Conservation (phyloP, 2,329 filamentous ascomycete species). For the Chaetomium strumarium region DNA sequence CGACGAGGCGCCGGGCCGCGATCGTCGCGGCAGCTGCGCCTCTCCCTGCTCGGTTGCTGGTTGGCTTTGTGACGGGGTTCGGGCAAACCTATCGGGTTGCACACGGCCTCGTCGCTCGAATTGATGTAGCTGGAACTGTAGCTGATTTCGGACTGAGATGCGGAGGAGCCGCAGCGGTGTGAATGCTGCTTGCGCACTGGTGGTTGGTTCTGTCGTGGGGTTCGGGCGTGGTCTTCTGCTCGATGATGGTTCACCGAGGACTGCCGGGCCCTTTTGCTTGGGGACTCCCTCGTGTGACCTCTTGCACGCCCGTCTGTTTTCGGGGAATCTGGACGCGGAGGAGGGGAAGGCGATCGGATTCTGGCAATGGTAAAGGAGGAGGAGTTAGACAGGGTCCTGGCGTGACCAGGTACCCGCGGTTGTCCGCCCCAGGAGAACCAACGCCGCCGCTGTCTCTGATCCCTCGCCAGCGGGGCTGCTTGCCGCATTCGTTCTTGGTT, state of each 20-base stretch:
- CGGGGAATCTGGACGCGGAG: background rate
- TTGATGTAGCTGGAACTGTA: constrained; percentile 1
- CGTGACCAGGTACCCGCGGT: constrained; percentile 2
- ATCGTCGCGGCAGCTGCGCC: background rate
- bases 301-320: background rate
- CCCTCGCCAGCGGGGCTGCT: background rate
- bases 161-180: background rate
- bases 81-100: background rate
- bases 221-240: background rate
- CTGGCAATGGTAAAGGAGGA: background rate
- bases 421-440: constrained; percentile 2
- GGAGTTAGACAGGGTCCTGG: constrained; percentile 8
- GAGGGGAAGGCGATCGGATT: constrained; percentile 2
- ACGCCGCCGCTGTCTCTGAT: background rate
- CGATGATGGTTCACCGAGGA: background rate
- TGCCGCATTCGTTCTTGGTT: no score
- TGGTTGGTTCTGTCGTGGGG: no score
- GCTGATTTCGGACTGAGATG: background rate
- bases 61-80: background rate
- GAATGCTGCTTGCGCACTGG: no score
- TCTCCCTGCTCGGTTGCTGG: background rate
- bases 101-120: constrained; percentile 6
- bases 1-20: background rate
- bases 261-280: background rate
- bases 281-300: background rate